These are phyloP conservation scores for Teunomyces atbi DNA, from an alignment of 805 yeast species.

Conservation along the genomic window DNA sequence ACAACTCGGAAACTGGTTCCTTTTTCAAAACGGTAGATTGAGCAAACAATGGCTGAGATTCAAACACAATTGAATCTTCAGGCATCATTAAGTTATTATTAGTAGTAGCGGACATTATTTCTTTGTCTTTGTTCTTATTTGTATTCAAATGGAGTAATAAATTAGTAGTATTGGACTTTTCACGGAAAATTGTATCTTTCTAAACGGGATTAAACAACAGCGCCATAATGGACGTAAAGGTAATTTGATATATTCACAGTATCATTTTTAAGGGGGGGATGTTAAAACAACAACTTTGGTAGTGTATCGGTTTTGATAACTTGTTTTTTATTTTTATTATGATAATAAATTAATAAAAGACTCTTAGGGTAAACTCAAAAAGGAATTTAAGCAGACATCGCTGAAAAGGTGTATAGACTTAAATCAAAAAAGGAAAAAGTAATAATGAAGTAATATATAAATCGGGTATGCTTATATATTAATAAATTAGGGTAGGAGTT, in stretches of 20 bases:
- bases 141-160: constrained; percentile 6
- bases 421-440: constrained; percentile 6
- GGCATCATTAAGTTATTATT: constrained; percentile 9
- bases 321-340: constrained; percentile 12
- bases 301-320: constrained; percentile 14
- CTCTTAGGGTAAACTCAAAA: constrained; percentile 13
- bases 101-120: constrained; percentile 24
- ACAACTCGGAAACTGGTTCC: constrained; percentile 4
- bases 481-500: neutral
- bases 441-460: constrained; percentile 3
- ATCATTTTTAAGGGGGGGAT: constrained; percentile 27
- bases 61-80: constrained; percentile 19
- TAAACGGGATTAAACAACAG: constrained; percentile 16
- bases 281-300: constrained; percentile 25
- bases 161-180: neutral
- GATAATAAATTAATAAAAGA: constrained; percentile 18
- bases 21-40: constrained; percentile 12
- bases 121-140: constrained; percentile 10
- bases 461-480: neutral
- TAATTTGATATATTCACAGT: constrained; percentile 23
- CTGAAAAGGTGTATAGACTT: constrained; percentile 9
- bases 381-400: constrained; percentile 38
- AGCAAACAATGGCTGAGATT: constrained; percentile 22
- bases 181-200: constrained; percentile 5
- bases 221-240: constrained; percentile 33